Evolutionary conservation across 345 rosid genomes (phyloP), one percentile per base, ranked within the genome.

Genomic region (Gossypium thurberi): DNA sequence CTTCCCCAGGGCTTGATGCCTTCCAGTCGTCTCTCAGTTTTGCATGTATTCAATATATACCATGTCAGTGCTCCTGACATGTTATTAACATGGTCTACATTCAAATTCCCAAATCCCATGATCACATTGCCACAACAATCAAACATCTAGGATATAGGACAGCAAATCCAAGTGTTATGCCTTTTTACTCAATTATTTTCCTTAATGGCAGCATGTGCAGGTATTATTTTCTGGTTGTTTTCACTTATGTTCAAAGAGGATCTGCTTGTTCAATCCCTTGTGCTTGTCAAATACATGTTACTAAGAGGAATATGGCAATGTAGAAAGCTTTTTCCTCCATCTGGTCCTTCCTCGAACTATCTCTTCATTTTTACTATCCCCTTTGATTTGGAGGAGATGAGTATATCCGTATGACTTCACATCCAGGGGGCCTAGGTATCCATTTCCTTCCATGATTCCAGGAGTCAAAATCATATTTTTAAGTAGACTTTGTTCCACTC

Each of bases 331-430:
- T 70, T 75, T 82, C 82, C 79, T 86, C 90, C 94, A 87, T 46
- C 52, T 75, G 13, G 94, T 87, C 67, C 81, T 86, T 40, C 90
- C 91, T 76, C 90, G 79, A 11, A 86, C 88, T 55, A 87, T 86
- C 82, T 89, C 91, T 66, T 82, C 85, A 42, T 78, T 75, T 77
- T 56, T 18, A 3, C 65, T 46, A 61, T 72, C 78, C 10, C 86
- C 80, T 42, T 83, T 62, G 74, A 46, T 47, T 66, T 80, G 85
- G 25, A 90, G 88, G 37, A 87, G 86, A 57, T 87, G 94, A 47
- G 92, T 86, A 69, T 79, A 90, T 72, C 73, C 77, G 43, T 64
- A 9, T 6, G 84, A 82, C 28, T 47, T 60, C 23, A 61, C 77
- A 5, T 81, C 77, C 28, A 75, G 53, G 11, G 87, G 77, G 8